Percentiles rank a stretch among this genome's conserved stretches.
Evolutionary conservation across 768 basidiomycete species (phyloP).

Genomic region (Bullera alba): DNA sequence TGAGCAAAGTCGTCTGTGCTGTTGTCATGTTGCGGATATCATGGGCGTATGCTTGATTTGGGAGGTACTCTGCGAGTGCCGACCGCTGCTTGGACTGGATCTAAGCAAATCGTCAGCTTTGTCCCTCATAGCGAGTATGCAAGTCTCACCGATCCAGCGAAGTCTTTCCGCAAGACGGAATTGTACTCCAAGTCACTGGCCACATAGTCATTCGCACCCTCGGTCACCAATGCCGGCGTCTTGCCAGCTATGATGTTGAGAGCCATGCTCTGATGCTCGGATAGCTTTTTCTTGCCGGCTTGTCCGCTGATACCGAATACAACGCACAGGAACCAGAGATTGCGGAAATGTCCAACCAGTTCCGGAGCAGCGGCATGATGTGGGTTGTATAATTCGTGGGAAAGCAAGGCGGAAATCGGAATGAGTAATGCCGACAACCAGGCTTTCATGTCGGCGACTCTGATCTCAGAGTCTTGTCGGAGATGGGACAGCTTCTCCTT

Average conservation of each 20-base stretch:
- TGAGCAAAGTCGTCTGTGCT: conserved; percentile 76
- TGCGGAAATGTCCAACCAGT: conserved; percentile 72
- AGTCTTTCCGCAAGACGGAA: conserved; percentile 79
- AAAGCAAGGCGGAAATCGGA: conserved; percentile 80
- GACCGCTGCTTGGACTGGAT: conserved; percentile 63
- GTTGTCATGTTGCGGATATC: conserved; percentile 70
- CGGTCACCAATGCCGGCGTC: conserved; percentile 76
- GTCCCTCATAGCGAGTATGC: too few species aligned
- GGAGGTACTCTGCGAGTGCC: conserved; percentile 60
- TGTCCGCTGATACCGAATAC: conserved; percentile 69
- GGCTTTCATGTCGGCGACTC: conserved; percentile 55
- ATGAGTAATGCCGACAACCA: conserved; percentile 81
- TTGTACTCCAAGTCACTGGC: conserved; percentile 89
- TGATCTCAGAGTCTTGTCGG: conserved; percentile 31
- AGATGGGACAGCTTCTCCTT: conserved; percentile 22
- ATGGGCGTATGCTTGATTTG: conserved; percentile 52
- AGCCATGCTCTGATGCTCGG: conserved; percentile 67
- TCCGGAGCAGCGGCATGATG: conserved; percentile 55
- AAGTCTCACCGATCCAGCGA: conserved; percentile 37
- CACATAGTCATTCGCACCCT: conserved; percentile 71
- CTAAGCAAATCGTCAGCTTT: conserved; percentile 46
- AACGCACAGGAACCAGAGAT: conserved; percentile 87
- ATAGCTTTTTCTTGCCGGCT: conserved; percentile 50
- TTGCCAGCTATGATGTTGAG: conserved; percentile 73
- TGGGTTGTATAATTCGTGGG: conserved; percentile 62